These are phyloP conservation scores for Eutrema heterophyllum DNA, from an alignment of 345 rosid species.

Conservation along the genomic window DNA sequence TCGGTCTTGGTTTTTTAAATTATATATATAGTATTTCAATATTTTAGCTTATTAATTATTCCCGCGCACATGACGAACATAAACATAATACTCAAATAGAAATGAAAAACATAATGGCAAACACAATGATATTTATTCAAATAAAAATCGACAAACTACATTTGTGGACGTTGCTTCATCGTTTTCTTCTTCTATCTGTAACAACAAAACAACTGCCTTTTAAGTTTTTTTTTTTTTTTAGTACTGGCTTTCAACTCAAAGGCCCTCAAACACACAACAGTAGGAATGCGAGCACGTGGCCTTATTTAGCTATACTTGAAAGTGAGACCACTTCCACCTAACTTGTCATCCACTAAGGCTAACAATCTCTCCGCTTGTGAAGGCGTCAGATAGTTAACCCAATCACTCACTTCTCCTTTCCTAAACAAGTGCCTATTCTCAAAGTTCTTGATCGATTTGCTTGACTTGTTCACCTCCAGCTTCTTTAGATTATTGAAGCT, in stretches of 20 bases:
- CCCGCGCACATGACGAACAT: background rate
- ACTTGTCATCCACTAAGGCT: slow-evolving; percentile 37
- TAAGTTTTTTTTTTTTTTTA: background rate
- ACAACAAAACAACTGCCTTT: slow-evolving; percentile 7
- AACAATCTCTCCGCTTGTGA: slow-evolving; percentile 35
- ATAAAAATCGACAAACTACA: background rate
- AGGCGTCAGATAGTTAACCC: slow-evolving; percentile 42
- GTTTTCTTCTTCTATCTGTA: background rate
- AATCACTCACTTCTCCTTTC: slow-evolving; percentile 45
- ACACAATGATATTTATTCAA: background rate
- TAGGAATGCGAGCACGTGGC: slow-evolving; percentile 6
- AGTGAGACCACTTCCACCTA: slow-evolving; percentile 44
- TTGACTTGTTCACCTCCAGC: slow-evolving; percentile 40
- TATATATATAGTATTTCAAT: background rate
- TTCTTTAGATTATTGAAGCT: slow-evolving; percentile 44
- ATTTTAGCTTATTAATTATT: background rate
- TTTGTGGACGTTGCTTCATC: slow-evolving; percentile 14
- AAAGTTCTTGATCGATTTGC: slow-evolving; percentile 39
- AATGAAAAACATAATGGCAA: background rate
- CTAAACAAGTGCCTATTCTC: slow-evolving; percentile 46
- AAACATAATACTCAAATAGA: background rate
- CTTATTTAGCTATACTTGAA: slow-evolving; percentile 33
- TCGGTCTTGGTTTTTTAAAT: background rate
- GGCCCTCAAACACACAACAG: background rate
- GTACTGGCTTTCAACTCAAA: background rate